These are phyloP conservation scores for Trichoderma simmonsii DNA, from an alignment of 2,329 filamentous ascomycete genomes.

Conservation along the genomic window DNA sequence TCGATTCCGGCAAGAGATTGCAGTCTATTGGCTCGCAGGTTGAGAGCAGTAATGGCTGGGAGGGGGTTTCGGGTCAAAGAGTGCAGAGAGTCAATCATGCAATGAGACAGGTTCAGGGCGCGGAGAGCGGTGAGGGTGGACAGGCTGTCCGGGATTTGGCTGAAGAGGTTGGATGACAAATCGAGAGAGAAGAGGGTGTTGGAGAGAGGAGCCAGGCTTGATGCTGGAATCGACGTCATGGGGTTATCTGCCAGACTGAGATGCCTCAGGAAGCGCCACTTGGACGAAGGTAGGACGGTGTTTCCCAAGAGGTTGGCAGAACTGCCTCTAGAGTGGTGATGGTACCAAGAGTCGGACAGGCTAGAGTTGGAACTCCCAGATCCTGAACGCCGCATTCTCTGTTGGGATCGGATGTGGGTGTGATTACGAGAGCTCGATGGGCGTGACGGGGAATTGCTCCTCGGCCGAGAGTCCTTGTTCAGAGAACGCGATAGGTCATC, in stretches of 20 bases:
- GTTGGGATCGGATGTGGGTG: constrained; percentile 60
- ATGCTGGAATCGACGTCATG: constrained; percentile 72
- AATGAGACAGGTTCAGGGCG: constrained; percentile 89
- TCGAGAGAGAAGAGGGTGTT: constrained; percentile 90
- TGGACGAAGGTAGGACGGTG: constrained; percentile 73
- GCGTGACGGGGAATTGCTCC: constrained; percentile 79
- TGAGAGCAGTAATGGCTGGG: constrained; percentile 89
- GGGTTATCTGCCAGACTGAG: constrained; percentile 90
- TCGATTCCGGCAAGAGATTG: constrained; percentile 87
- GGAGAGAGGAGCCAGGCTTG: constrained; percentile 76
- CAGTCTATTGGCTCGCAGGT: constrained; percentile 84
- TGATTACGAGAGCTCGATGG: constrained; percentile 72
- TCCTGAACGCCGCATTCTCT: constrained; percentile 79
- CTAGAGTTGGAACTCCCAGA: constrained; percentile 92
- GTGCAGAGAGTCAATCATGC: constrained; percentile 94
- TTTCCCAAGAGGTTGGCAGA: constrained; percentile 72
- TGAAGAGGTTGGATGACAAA: constrained; percentile 87
- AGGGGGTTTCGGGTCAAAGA: constrained; percentile 82
- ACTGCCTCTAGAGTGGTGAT: constrained; percentile 61
- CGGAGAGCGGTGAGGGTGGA: constrained; percentile 82
- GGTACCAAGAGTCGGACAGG: constrained; percentile 61
- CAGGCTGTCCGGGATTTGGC: constrained; percentile 89
- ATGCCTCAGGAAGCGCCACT: constrained; percentile 94
- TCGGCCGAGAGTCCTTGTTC: constrained; percentile 49
- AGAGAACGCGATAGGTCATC: constrained; percentile 45